phyloP scores from a whole-genome alignment of 2,329 filamentous ascomycete genomes.

The Didymella pomorum region DNA sequence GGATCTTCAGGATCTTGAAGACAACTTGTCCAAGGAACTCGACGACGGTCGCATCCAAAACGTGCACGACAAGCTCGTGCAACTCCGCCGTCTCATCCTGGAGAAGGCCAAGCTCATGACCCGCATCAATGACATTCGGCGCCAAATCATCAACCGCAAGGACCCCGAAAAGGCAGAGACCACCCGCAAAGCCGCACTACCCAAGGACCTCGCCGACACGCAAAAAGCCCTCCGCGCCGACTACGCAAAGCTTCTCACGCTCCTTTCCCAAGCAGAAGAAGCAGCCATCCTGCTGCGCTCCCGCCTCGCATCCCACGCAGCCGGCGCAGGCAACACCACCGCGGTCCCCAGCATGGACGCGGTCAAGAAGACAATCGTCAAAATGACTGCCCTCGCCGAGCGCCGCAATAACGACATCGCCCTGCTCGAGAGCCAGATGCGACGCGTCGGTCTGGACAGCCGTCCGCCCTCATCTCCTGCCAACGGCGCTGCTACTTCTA shows the following conservation, averaged over 20 bases:
- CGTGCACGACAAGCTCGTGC: constrained; percentile 72
- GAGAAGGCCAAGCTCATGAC: constrained; percentile 73
- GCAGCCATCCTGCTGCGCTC: constrained; percentile 80
- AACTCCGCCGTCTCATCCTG: constrained; percentile 71
- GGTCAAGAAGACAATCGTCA: constrained; percentile 87
- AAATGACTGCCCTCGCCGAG: constrained; percentile 92
- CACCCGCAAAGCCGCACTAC: constrained; percentile 76
- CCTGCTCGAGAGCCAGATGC: constrained; percentile 85
- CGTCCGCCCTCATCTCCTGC: constrained; percentile 31
- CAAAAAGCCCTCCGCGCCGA: constrained; percentile 82
- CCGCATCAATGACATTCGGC: constrained; percentile 80
- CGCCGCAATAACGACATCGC: constrained; percentile 91
- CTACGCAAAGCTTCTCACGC: constrained; percentile 76
- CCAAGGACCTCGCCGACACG: constrained; percentile 81
- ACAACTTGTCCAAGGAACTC: constrained; percentile 69
- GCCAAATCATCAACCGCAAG: constrained; percentile 72
- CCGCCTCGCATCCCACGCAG: constrained; percentile 69
- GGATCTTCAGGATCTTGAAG: constrained; percentile 68
- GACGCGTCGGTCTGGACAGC: constrained; percentile 63
- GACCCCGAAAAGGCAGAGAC: constrained; percentile 73
- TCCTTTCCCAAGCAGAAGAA: constrained; percentile 81
- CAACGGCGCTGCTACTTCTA: constrained; percentile 22
- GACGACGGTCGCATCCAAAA: constrained; percentile 73
- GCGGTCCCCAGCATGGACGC: constrained; percentile 85
- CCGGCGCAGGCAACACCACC: constrained; percentile 56